A percentile compares a stretch with the other conserved stretches of the same genome.
These are phyloP conservation scores for Mortierella sp. DNA, from an alignment of 371 early-diverging fungal genomes.

Conservation along the genomic window DNA sequence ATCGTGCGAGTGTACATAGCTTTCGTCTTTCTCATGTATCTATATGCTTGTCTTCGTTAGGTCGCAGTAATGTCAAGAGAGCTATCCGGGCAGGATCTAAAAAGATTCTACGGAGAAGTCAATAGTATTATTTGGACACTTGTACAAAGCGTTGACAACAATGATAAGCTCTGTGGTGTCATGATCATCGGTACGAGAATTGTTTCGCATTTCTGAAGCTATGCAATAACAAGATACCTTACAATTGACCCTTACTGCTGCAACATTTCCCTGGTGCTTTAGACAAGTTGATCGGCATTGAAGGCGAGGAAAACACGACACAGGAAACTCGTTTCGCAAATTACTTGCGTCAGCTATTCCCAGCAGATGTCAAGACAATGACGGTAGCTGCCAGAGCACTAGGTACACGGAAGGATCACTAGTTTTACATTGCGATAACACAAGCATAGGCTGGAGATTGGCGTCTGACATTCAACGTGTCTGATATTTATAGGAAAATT, in stretches of 20 bases:
- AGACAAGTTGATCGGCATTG: constrained; percentile 90
- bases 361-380: constrained; percentile 89
- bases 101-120: constrained; percentile 63
- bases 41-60: constrained; percentile 4
- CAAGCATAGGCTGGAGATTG: neutral
- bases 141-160: constrained; percentile 67
- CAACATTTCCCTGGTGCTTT: neutral
- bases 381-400: constrained; percentile 86
- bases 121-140: constrained; percentile 76
- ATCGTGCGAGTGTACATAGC: neutral
- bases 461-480: neutral
- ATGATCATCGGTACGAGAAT: constrained; percentile 69
- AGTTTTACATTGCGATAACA: neutral
- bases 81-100: constrained; percentile 50
- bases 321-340: constrained; percentile 87
- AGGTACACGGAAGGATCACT: constrained; percentile 59
- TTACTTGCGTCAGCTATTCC: constrained; percentile 87
- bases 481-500: constrained; percentile 66
- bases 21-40: neutral
- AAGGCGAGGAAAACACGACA: constrained; percentile 88
- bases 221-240: no score
- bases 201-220: neutral
- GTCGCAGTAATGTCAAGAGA: constrained; percentile 54
- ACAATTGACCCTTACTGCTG: neutral
- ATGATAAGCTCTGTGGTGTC: constrained; percentile 77